These are phyloP conservation scores for Obba rivulosa DNA, from an alignment of 768 basidiomycete genomes.

Conservation along the genomic window DNA sequence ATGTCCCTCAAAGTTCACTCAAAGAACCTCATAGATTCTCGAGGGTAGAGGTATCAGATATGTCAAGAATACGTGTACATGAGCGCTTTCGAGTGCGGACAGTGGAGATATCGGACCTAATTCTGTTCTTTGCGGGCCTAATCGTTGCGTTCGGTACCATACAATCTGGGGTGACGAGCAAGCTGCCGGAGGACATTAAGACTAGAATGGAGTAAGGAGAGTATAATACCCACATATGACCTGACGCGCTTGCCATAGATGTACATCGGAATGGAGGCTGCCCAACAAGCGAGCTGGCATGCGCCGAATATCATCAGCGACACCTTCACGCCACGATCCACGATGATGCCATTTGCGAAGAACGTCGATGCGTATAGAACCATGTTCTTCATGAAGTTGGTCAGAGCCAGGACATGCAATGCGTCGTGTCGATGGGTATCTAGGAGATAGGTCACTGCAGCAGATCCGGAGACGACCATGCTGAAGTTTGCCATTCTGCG, in stretches of 20 bases:
- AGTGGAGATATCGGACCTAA: no score
- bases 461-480: slow-evolving; percentile 37
- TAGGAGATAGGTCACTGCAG: slow-evolving; percentile 40
- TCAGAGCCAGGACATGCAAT: slow-evolving; percentile 36
- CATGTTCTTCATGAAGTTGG: slow-evolving; percentile 40
- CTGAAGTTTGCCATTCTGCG: slow-evolving; percentile 39
- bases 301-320: slow-evolving; percentile 36
- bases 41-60: no score
- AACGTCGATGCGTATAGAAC: slow-evolving; percentile 41
- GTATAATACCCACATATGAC: slow-evolving; percentile 31
- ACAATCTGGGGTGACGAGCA: no score
- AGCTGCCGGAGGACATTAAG: no score
- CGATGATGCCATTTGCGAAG: slow-evolving; percentile 39
- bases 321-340: slow-evolving; percentile 31
- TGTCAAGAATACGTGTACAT: no score
- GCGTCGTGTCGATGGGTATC: slow-evolving; percentile 39
- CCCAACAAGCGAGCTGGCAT: slow-evolving; percentile 36
- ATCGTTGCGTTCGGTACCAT: no score
- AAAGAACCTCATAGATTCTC: no score
- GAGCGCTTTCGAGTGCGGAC: no score
- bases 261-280: slow-evolving; percentile 39
- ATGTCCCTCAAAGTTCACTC: no score
- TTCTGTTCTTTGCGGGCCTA: no score
- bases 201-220: no score
- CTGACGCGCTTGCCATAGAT: slow-evolving; percentile 38